Evolutionary conservation across 2,329 filamentous ascomycete species (phyloP), one percentile per base, ranked within the genome.

Genomic region (Cercospora brassicicola): DNA sequence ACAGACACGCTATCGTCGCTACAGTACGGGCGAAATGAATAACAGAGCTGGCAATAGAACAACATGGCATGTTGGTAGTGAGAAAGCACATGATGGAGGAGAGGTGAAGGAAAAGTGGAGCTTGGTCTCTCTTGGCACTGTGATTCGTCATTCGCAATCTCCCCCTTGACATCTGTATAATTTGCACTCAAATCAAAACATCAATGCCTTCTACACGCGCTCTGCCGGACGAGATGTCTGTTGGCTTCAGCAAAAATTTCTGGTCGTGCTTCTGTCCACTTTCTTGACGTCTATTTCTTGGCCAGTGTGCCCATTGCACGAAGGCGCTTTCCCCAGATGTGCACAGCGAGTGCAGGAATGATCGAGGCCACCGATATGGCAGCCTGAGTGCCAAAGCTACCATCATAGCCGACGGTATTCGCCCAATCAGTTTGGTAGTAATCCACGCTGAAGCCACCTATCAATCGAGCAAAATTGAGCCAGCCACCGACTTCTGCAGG

Each of bases 391-490:
- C 64, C 66, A 8, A 68, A 65, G 33, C 62, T 70, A 45, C 60
- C 65, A 60, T 70, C 66, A 11, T 66, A 68, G 0, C 68, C 68
- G 56, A 64, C 63, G 1, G 65, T 48, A 26, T 64, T 66, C 61
- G 63, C 66, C 63, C 68, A 68, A 30, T 61, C 53, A 26, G 68
- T 66, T 30, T 68, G 68, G 31, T 61, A 68, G 42, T 70, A 70
- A 4, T 48, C 39, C 13, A 70, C 57, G 39, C 66, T 65, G 53
- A 70, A 68, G 3, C 66, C 68, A 11, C 63, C 66, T 5, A 63
- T 66, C 11, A 63, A 66, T 8, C 68, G 62, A 13, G 68, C 59
- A 31, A 68, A 66, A 31, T 70, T 64, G 53, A 70, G 51, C 68
- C 68, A 70, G 4, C 66, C 66, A 45, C 57, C 63, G 4, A 53